Evolutionary conservation across 441 rosid genomes (phyloP).

Genomic region (Omphalea diandra): DNA sequence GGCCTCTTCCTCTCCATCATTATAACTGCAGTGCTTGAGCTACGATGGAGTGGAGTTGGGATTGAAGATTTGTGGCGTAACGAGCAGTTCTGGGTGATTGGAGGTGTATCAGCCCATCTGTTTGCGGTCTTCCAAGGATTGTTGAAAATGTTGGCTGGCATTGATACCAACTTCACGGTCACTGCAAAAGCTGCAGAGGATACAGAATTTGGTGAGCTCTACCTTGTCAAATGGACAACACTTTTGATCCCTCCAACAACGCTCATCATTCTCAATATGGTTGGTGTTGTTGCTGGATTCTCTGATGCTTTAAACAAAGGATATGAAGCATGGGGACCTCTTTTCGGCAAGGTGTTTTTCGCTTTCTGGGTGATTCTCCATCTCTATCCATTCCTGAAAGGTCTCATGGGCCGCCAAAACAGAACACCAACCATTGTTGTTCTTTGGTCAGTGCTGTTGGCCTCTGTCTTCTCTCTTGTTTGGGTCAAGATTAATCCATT

Average conservation of each 20-base stretch:
- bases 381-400: constrained; percentile 96
- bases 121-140: constrained; percentile 92
- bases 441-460: constrained; percentile 87
- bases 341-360: constrained; percentile 88
- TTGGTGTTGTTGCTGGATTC: constrained; percentile 92
- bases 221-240: constrained; percentile 89
- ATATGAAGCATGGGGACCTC: constrained; percentile 95
- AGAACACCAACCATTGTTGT: constrained; percentile 92
- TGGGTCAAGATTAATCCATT: constrained; percentile 96
- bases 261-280: constrained; percentile 73
- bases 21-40: constrained; percentile 76
- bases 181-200: constrained; percentile 91
- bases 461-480: constrained; percentile 89
- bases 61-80: constrained; percentile 93
- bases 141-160: constrained; percentile 82
- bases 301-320: constrained; percentile 95
- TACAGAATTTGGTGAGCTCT: constrained; percentile 80
- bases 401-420: constrained; percentile 97
- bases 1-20: constrained; percentile 90
- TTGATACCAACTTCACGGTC: constrained; percentile 94
- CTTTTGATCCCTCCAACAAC: constrained; percentile 84
- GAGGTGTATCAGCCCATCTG: constrained; percentile 96
- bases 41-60: constrained; percentile 94
- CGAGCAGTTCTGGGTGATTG: constrained; percentile 97
- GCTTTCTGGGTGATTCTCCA: constrained; percentile 95